These are phyloP conservation scores for Trematosphaeria pertusa DNA, from an alignment of 2,329 filamentous ascomycete genomes.

Conservation along the genomic window DNA sequence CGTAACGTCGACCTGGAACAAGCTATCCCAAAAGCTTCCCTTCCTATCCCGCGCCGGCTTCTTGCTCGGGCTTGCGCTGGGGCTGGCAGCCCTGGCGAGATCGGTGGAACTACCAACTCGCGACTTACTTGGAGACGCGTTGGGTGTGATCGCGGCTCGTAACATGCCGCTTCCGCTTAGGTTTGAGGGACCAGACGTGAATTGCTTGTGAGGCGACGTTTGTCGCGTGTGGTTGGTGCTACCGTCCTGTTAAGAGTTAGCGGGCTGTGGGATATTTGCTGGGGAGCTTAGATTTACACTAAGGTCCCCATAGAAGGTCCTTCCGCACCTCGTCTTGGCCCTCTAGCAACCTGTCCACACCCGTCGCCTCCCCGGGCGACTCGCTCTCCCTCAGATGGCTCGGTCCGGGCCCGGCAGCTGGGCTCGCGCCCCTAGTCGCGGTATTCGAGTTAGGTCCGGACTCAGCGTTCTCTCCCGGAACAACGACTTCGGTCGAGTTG, in stretches of 20 bases:
- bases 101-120: constrained; percentile 28
- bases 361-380: constrained; percentile 23
- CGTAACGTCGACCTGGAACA: constrained; percentile 49
- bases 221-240: constrained; percentile 11
- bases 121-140: constrained; percentile 21
- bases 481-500: constrained; percentile 35
- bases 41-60: constrained; percentile 26
- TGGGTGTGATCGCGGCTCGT: constrained; percentile 14
- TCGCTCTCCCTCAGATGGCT: constrained; percentile 43
- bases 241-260: neutral
- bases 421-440: constrained; percentile 42
- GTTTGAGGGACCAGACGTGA: constrained; percentile 18
- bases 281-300: constrained; percentile 44
- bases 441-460: constrained; percentile 35
- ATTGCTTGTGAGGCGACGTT: constrained; percentile 23
- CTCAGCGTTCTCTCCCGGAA: constrained; percentile 28
- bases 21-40: constrained; percentile 47
- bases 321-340: constrained; percentile 53
- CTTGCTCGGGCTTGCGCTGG: constrained; percentile 27
- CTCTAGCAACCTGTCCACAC: constrained; percentile 30
- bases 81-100: constrained; percentile 18
- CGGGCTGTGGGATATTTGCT: neutral
- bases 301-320: constrained; percentile 54
- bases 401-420: constrained; percentile 38
- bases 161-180: constrained; percentile 13